Evolutionary conservation across 2,329 filamentous ascomycete genomes (phyloP).

Genomic region (Claviceps humidiphila): DNA sequence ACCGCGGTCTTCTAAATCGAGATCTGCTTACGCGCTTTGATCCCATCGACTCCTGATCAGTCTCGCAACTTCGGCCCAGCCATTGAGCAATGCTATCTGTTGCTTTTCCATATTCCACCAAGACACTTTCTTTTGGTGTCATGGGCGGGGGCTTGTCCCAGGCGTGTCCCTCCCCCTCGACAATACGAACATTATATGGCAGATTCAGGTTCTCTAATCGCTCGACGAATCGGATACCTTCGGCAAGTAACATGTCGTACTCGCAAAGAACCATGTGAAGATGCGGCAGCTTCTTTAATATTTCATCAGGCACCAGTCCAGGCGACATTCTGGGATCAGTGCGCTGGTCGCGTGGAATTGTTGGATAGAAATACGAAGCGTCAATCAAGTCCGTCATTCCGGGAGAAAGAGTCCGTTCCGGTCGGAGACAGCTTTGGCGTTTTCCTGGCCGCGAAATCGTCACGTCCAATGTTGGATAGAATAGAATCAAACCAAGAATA

Average conservation of each 20-base stretch:
- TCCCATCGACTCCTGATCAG: slow-evolving; percentile 21
- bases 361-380: slow-evolving; percentile 44
- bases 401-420: slow-evolving; percentile 44
- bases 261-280: slow-evolving; percentile 50
- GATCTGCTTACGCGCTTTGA: slow-evolving; percentile 22
- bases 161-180: slow-evolving; percentile 31
- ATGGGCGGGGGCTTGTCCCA: slow-evolving; percentile 36
- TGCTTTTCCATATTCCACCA: slow-evolving; percentile 32
- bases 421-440: slow-evolving; percentile 36
- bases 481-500: slow-evolving; percentile 41
- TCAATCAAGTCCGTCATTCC: slow-evolving; percentile 50
- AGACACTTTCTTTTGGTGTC: slow-evolving; percentile 28
- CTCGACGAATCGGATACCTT: slow-evolving; percentile 47
- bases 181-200: slow-evolving; percentile 26
- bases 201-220: slow-evolving; percentile 31
- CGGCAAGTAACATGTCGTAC: slow-evolving; percentile 49
- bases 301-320: slow-evolving; percentile 37
- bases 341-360: slow-evolving; percentile 30
- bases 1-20: slow-evolving; percentile 18
- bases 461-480: slow-evolving; percentile 51
- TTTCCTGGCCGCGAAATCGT: slow-evolving; percentile 43
- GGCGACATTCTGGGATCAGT: slow-evolving; percentile 45
- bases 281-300: slow-evolving; percentile 38
- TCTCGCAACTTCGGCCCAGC: slow-evolving; percentile 25
- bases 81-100: slow-evolving; percentile 27